Percentiles rank a stretch among this genome's conserved stretches.
Evolutionary conservation across 164 flowering plant genomes (phyloP).

Genomic region (Kingdonia uniflora): DNA sequence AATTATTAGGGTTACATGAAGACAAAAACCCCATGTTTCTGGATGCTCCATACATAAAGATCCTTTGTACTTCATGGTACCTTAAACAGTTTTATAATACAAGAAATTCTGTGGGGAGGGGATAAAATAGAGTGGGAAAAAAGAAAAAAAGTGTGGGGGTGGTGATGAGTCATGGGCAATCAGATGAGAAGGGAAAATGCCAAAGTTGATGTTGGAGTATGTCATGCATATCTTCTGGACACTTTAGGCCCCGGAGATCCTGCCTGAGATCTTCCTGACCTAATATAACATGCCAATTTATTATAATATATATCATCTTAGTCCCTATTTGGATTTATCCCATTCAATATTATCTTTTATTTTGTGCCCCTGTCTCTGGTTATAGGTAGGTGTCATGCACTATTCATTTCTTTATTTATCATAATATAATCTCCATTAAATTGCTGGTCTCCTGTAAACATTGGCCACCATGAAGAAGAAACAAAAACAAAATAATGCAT

Average conservation of each 20-base stretch:
- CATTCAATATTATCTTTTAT: conserved; percentile 1
- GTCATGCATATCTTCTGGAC: conserved; percentile 27
- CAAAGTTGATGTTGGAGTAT: conserved; percentile 37
- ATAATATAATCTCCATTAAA: conserved; percentile 12
- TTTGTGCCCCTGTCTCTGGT: conserved; percentile 15
- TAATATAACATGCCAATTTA: conserved; percentile 30
- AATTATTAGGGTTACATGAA: conserved; percentile 8
- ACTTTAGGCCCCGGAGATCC: conserved; percentile 35
- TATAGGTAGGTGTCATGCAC: conserved; percentile 30
- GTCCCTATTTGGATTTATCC: background rate
- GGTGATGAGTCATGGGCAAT: conserved; percentile 27
- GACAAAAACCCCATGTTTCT: conserved; percentile 35
- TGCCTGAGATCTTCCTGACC: conserved; percentile 62
- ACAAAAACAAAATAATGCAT: conserved; percentile 9
- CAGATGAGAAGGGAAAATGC: conserved; percentile 19
- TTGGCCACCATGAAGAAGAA: conserved; percentile 7
- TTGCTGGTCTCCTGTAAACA: conserved; percentile 14
- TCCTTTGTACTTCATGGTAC: conserved; percentile 11
- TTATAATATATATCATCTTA: conserved; percentile 11
- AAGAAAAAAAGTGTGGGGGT: conserved; percentile 12
- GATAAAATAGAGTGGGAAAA: conserved; percentile 12
- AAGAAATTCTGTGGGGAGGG: background rate
- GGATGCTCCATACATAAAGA: conserved; percentile 28
- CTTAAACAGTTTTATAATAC: too few species aligned
- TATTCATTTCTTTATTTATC: conserved; percentile 13